A percentile compares a stretch with the other conserved stretches of the same genome.
Conservation (phyloP, 768 basidiomycete species). For the Sistotremastrum suecicum region DNA sequence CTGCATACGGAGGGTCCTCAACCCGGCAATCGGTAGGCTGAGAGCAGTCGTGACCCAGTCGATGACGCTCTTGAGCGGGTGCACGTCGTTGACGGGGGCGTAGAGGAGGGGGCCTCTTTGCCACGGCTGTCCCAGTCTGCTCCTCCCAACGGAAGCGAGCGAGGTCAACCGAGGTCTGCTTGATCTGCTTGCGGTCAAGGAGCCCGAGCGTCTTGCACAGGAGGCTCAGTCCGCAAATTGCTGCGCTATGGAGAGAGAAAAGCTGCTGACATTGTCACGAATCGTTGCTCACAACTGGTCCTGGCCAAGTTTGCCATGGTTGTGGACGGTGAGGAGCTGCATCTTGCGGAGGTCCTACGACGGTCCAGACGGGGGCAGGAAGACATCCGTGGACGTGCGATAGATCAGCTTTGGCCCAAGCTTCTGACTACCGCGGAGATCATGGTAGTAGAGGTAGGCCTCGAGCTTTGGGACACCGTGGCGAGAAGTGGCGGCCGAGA, state of each 20-base stretch:
- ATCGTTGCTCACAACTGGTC: conserved; percentile 18
- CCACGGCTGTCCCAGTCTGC: conserved; percentile 9
- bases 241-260: conserved; percentile 13
- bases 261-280: conserved; percentile 20
- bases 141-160: conserved; percentile 18
- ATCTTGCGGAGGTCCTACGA: conserved; percentile 16
- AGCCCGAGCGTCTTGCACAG: conserved; percentile 19
- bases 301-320: conserved; percentile 15
- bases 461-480: conserved; percentile 17
- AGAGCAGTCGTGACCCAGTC: conserved; percentile 23
- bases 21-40: conserved; percentile 21
- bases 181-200: conserved; percentile 12
- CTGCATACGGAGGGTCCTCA: conserved; percentile 16
- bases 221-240: conserved; percentile 18
- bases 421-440: conserved; percentile 13
- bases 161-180: conserved; percentile 16
- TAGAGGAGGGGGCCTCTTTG: conserved; percentile 16
- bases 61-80: conserved; percentile 21
- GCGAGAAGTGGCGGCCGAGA: conserved; percentile 5
- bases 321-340: conserved; percentile 16
- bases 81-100: conserved; percentile 13
- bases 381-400: conserved; percentile 20
- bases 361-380: conserved; percentile 18
- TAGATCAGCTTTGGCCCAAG: conserved; percentile 23
- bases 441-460: conserved; percentile 18